A percentile compares a stretch with the other conserved stretches of the same genome.
phyloP scores from a whole-genome alignment of 2,329 filamentous ascomycete species.

The Nothophaeocryptopus gaeumannii region DNA sequence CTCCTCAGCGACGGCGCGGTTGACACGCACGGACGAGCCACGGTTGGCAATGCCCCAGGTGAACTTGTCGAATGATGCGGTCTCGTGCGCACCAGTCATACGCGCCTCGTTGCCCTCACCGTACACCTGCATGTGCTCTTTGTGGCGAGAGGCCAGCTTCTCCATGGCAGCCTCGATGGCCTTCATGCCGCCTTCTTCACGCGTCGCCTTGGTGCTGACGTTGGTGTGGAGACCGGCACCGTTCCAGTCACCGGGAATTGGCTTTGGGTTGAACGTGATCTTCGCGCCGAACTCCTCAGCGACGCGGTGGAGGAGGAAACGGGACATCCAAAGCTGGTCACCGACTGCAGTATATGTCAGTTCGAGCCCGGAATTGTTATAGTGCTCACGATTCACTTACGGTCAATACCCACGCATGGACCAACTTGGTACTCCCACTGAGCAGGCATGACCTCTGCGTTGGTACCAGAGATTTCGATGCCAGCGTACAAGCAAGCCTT shows the following conservation, averaged over 20 bases:
- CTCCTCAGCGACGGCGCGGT: constrained; percentile 77
- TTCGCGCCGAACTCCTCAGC: constrained; percentile 95
- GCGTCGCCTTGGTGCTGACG: constrained; percentile 88
- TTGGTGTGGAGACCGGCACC: constrained; percentile 91
- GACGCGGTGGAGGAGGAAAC: constrained; percentile 84
- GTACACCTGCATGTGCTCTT: constrained; percentile 75
- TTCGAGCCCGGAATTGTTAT: not conserved
- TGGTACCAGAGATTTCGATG: constrained; percentile 94
- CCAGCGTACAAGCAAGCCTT: constrained; percentile 84
- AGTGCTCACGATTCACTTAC: constrained; percentile 49
- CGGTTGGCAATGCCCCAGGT: constrained; percentile 93
- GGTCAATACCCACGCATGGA: constrained; percentile 79
- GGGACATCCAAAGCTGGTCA: constrained; percentile 93
- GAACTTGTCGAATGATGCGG: constrained; percentile 89
- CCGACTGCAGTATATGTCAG: constrained; percentile 59
- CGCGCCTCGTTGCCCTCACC: constrained; percentile 94
- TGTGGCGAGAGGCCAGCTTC: constrained; percentile 50
- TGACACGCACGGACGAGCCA: constrained; percentile 89
- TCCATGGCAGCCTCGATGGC: constrained; percentile 75
- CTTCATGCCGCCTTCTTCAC: constrained; percentile 91
- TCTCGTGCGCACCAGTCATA: constrained; percentile 92
- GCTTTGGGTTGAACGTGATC: constrained; percentile 94
- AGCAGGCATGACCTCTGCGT: constrained; percentile 96
- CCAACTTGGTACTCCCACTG: constrained; percentile 99
- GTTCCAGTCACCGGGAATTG: constrained; percentile 95